Evolutionary conservation across 2,329 filamentous ascomycete genomes (phyloP).

Genomic region (Bipolaris victoriae): DNA sequence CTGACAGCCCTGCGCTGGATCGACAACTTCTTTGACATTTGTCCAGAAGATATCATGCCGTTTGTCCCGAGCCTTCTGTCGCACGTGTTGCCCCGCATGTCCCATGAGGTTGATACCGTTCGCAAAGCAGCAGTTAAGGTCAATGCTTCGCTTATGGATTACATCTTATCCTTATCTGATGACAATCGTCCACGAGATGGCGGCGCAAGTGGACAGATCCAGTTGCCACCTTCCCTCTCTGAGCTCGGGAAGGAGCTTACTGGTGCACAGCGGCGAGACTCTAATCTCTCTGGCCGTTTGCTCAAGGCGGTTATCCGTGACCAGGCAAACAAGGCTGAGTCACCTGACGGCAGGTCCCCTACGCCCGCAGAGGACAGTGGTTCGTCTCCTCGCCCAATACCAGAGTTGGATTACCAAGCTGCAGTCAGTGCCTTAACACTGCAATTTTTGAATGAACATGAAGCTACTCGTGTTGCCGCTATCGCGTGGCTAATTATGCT

Average conservation of each 20-base stretch:
- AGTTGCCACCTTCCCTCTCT: slow-evolving; percentile 50
- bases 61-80: slow-evolving; percentile 93
- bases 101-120: slow-evolving; percentile 87
- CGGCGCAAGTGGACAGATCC: slow-evolving; percentile 50
- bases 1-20: slow-evolving; percentile 94
- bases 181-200: slow-evolving; percentile 53
- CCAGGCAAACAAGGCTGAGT: slow-evolving; percentile 35
- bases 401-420: slow-evolving; percentile 92
- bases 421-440: slow-evolving; percentile 92
- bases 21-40: slow-evolving; percentile 95
- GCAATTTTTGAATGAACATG: slow-evolving; percentile 94
- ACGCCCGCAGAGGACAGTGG: slow-evolving; percentile 55
- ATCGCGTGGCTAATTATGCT: slow-evolving; percentile 98
- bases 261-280: slow-evolving; percentile 45
- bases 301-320: slow-evolving; percentile 47
- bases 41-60: slow-evolving; percentile 91
- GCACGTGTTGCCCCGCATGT: slow-evolving; percentile 91
- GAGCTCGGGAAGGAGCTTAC: slow-evolving; percentile 52
- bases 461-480: slow-evolving; percentile 91
- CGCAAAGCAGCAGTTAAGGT: slow-evolving; percentile 86
- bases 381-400: slow-evolving; percentile 52
- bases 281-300: slow-evolving; percentile 45
- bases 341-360: slow-evolving; percentile 42
- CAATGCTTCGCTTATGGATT: slow-evolving; percentile 89
- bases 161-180: slow-evolving; percentile 88